Evolutionary conservation across 345 rosid genomes (phyloP), one percentile per base, ranked within the genome.

Genomic region (Eucalyptus regnans): DNA sequence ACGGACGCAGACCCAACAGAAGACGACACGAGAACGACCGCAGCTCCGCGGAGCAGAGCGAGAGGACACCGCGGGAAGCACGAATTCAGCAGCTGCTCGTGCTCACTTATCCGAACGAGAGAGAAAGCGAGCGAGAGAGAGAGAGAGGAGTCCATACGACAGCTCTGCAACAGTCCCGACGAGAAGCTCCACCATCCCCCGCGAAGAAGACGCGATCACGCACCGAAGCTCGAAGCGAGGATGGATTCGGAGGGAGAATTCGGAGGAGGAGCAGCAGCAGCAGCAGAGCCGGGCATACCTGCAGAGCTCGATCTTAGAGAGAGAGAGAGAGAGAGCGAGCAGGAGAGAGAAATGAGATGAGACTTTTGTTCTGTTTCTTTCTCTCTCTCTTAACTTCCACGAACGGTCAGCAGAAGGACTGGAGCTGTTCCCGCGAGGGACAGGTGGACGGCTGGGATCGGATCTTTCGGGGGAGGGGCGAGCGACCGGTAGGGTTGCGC

Each of bases 401-500:
- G 90, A 91, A 89, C 92, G 92, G 95, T 94, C 92, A 89, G 89
- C 93, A 90, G 88, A 86, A 71, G 86, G 62, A 84, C 90, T 88
- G 16, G 79, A 76, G 91, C 88, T 90, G 81, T 33, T 71, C 44
- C 81, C 12, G 81, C 81, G 92, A 91, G 88, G 91, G 93, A 60
- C 89, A 54, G 27, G 86, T 80, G 89, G 92, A 92, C 95, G 96
- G 94, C 58, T 66, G 86, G 4, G 94, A 94, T 93, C 85, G 51
- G 71, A 88, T 88, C 86, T 43, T 90, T 14, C 68, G 2, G 25
- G 68, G 8, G 15, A 20, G 27, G 27, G 14, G 8, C 48, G 48
- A 76, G 83, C 1, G 48, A 20, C 83, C 48, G 15, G 48, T 76
- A 0, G 15, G 27, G 48, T 11, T 3, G 83, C 48, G 83, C 48